Conservation (phyloP, 108 stramenopile genomes). For the Skeletonema marinoi region DNA sequence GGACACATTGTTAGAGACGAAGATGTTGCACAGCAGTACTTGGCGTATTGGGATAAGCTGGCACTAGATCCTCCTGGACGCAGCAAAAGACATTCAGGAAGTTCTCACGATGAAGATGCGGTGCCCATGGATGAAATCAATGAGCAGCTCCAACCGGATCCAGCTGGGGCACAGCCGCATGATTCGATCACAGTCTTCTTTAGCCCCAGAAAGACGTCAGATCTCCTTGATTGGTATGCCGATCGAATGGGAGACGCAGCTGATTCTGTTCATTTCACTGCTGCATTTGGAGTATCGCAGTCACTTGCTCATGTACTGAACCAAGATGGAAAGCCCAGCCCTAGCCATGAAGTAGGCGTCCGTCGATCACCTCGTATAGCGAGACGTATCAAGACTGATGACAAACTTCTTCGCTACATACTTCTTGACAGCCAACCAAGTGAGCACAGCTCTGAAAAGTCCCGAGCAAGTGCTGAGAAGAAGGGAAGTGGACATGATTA, state of each 20-base stretch:
- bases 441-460: slow-evolving; percentile 19
- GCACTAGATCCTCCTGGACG: slow-evolving; percentile 28
- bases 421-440: slow-evolving; percentile 47
- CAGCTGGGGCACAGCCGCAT: slow-evolving; percentile 5
- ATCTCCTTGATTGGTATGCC: slow-evolving; percentile 42
- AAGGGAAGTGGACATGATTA: slow-evolving; percentile 23
- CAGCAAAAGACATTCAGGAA: slow-evolving; percentile 5
- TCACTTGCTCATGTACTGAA: slow-evolving; percentile 33
- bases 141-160: slow-evolving; percentile 28
- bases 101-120: background rate
- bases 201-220: slow-evolving; percentile 38
- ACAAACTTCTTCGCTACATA: slow-evolving; percentile 25
- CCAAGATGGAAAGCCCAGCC: background rate
- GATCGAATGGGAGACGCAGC: slow-evolving; percentile 30
- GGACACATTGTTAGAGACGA: slow-evolving; percentile 43
- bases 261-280: slow-evolving; percentile 27
- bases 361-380: slow-evolving; percentile 40
- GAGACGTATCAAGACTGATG: background rate
- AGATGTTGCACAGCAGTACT: slow-evolving; percentile 19
- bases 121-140: slow-evolving; percentile 37
- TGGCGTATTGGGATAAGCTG: slow-evolving; percentile 35
- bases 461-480: slow-evolving; percentile 17
- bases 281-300: slow-evolving; percentile 40
- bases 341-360: slow-evolving; percentile 11
- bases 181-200: slow-evolving; percentile 31